A percentile compares a stretch with the other conserved stretches of the same genome.
Conservation (phyloP, 768 basidiomycete genomes). For the Termitomyces sp. region DNA sequence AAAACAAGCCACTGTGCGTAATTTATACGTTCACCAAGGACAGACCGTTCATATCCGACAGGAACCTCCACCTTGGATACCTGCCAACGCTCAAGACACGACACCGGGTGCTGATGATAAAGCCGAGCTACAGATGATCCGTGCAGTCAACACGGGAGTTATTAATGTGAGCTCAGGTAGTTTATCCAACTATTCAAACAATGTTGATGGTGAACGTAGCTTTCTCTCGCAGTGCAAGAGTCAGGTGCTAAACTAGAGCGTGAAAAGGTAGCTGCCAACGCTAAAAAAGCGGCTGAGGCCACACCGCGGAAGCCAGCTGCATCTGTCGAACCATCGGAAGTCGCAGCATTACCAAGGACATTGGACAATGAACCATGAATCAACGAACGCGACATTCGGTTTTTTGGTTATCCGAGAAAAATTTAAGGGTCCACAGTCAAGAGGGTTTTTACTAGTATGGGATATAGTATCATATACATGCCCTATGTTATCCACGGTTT, state of each 20-base stretch:
- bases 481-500: too few relatives aligned
- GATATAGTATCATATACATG: too few relatives aligned
- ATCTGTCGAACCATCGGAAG: not conserved
- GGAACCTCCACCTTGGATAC: constrained; percentile 78
- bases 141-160: constrained; percentile 80
- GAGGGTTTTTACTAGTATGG: too few relatives aligned
- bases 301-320: not conserved
- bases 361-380: not conserved
- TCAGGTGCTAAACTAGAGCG: constrained; percentile 60
- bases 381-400: too few relatives aligned
- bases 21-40: not conserved
- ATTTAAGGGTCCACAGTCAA: too few relatives aligned
- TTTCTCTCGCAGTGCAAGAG: constrained; percentile 77
- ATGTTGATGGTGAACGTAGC: constrained; percentile 27
- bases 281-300: constrained; percentile 2
- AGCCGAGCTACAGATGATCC: constrained; percentile 68
- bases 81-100: constrained; percentile 63
- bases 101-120: constrained; percentile 59
- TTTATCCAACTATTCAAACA: not conserved
- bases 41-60: constrained; percentile 16
- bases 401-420: too few relatives aligned
- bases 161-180: constrained; percentile 49
- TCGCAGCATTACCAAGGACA: not conserved
- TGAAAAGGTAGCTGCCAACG: constrained; percentile 21
- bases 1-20: constrained; percentile 37